Base-by-base conservation (phyloP, 139 green algal genomes). In the Chlorella sp. region DNA sequence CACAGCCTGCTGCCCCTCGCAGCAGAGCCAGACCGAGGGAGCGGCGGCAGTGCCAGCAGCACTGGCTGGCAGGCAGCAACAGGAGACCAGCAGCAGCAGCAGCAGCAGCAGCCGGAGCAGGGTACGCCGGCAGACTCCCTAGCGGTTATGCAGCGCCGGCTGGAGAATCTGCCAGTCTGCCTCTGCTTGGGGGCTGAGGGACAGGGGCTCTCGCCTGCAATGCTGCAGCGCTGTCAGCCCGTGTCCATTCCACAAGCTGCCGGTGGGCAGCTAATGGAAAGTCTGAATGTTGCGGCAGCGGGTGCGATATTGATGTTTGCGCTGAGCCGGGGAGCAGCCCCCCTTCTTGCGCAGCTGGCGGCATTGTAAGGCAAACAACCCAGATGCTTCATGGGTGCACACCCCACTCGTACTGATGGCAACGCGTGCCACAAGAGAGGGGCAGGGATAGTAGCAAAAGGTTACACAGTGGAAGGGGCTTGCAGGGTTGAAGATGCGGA, bases 181-280 rank as follows among this genome's bases (percentile, higher is more conserved):
- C 85, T 98, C 26, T 89, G 96, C 38, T 88, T 98, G 47, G 95
- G 95, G 21, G 94, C 82, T 32, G 95, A 98, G 82, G 94, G 95
- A 13, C 88, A 92, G 80, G 95, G 95, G 1, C 64, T 98, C 56
- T 95, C 91, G 4, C 17, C 62, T 4, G 85, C 69, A 17, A 85
- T 92, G 21, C 79, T 86, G 39, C 28, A 60, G 39, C 20, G 32
- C 4, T 96, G 91, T 67, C 39, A 6, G 0, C 63, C 85, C 0
- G 57, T 98, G n/a, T 84, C 75, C 15, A 90, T 98, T 1, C 95
- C 95, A 25, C 96, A 97, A 92, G 67, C 41, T 30, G 85, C 51
- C 32, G 38, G 51, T 17, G 36, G 36, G 36, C 32, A 82, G 36
- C 69, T 75, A 5, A 96, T 97, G 94, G 95, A 98, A 85, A 92